These are phyloP conservation scores for Penicillium malachiteum DNA, from an alignment of 495 filamentous ascomycete genomes.

Conservation along the genomic window DNA sequence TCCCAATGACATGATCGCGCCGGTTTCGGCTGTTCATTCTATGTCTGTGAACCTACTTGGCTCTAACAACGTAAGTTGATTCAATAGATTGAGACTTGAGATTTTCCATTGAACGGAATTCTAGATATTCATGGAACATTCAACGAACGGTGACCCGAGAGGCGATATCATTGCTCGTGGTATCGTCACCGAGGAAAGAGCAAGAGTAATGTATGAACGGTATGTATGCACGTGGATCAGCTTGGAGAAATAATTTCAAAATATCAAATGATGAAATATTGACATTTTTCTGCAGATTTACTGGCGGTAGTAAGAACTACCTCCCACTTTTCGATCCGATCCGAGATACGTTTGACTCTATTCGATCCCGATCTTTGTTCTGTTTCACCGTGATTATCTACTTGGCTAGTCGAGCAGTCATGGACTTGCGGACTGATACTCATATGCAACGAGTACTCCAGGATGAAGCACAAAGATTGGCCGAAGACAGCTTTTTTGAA, in stretches of 20 bases:
- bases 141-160: constrained; percentile 31
- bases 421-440: constrained; percentile 36
- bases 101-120: background rate
- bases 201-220: constrained; percentile 43
- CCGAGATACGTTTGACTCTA: constrained; percentile 45
- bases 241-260: background rate
- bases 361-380: constrained; percentile 42
- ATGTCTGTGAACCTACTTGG: constrained; percentile 46
- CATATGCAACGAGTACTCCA: constrained; percentile 46
- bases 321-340: constrained; percentile 43
- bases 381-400: constrained; percentile 47
- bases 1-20: constrained; percentile 46
- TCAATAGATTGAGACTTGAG: too few relatives aligned
- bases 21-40: constrained; percentile 39
- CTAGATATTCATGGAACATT: constrained; percentile 41
- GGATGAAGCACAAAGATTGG: constrained; percentile 43
- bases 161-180: constrained; percentile 41
- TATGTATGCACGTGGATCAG: constrained; percentile 10
- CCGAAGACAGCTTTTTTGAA: constrained; percentile 46
- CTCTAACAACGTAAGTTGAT: constrained; percentile 30
- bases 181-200: constrained; percentile 41
- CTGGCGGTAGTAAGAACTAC: constrained; percentile 42
- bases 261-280: background rate
- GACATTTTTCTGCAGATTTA: constrained; percentile 27
- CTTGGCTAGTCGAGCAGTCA: constrained; percentile 39